Evolutionary conservation across 2,329 filamentous ascomycete genomes (phyloP).

Genomic region (Pseudogymnoascus sp.): DNA sequence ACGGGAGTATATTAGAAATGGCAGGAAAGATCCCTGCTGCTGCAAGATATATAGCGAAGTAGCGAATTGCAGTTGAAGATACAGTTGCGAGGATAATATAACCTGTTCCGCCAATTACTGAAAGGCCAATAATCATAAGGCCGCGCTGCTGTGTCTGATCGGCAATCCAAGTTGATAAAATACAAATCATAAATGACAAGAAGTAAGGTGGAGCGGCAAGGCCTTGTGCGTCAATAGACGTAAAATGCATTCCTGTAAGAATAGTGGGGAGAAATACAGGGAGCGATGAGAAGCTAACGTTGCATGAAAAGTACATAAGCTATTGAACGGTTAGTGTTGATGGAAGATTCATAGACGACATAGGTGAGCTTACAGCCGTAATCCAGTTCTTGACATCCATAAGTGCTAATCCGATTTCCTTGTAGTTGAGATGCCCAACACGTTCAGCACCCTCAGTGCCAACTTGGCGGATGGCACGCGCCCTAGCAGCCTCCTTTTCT

Average conservation of each 20-base stretch:
- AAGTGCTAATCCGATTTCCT: slow-evolving; percentile 42
- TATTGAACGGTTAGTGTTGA: slow-evolving; percentile 31
- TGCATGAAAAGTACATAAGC: slow-evolving; percentile 35
- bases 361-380: slow-evolving; percentile 31
- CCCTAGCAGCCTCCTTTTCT: slow-evolving; percentile 40
- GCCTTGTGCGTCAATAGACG: slow-evolving; percentile 34
- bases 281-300: slow-evolving; percentile 33
- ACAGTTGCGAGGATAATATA: slow-evolving; percentile 30
- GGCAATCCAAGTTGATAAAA: slow-evolving; percentile 28
- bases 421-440: slow-evolving; percentile 37
- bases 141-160: slow-evolving; percentile 33
- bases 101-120: slow-evolving; percentile 26
- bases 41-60: slow-evolving; percentile 34
- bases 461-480: slow-evolving; percentile 45
- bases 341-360: slow-evolving; percentile 13
- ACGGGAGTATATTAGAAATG: slow-evolving; percentile 27
- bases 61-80: slow-evolving; percentile 28
- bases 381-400: slow-evolving; percentile 43
- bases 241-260: slow-evolving; percentile 34
- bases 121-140: slow-evolving; percentile 27
- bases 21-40: slow-evolving; percentile 29
- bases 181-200: slow-evolving; percentile 31
- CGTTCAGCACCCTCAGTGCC: slow-evolving; percentile 30
- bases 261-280: slow-evolving; percentile 38
- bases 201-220: slow-evolving; percentile 37